Evolutionary conservation across 2,329 filamentous ascomycete species (phyloP).

Genomic region (Pseudogymnoascus sp.): DNA sequence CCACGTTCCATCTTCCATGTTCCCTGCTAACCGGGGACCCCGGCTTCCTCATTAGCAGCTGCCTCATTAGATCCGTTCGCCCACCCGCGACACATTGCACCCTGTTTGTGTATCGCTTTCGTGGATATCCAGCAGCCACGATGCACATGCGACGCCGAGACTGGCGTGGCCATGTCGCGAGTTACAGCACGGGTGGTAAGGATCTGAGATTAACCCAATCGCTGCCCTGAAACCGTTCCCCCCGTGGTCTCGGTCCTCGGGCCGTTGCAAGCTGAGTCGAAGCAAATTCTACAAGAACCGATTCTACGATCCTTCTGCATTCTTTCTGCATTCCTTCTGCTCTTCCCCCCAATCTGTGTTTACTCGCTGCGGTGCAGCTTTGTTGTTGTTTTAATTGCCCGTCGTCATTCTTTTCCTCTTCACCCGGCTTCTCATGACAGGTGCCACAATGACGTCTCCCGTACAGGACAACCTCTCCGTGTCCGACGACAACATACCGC

Average conservation of each 20-base stretch:
- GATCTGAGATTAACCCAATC: neutral
- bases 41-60: neutral
- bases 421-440: neutral
- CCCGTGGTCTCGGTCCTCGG: neutral
- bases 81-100: neutral
- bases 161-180: neutral
- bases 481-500: neutral
- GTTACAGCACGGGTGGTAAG: neutral
- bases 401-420: neutral
- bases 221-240: neutral
- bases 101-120: neutral
- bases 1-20: neutral
- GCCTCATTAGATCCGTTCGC: neutral
- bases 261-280: neutral
- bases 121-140: neutral
- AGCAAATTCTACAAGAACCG: neutral
- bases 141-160: neutral
- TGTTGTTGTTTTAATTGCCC: neutral
- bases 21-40: neutral
- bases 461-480: neutral
- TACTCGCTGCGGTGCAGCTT: neutral
- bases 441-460: neutral
- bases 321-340: neutral
- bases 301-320: neutral
- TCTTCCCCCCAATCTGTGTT: neutral